phyloP scores from a whole-genome alignment of 495 filamentous ascomycete species.

The Articulospora tetracladia region DNA sequence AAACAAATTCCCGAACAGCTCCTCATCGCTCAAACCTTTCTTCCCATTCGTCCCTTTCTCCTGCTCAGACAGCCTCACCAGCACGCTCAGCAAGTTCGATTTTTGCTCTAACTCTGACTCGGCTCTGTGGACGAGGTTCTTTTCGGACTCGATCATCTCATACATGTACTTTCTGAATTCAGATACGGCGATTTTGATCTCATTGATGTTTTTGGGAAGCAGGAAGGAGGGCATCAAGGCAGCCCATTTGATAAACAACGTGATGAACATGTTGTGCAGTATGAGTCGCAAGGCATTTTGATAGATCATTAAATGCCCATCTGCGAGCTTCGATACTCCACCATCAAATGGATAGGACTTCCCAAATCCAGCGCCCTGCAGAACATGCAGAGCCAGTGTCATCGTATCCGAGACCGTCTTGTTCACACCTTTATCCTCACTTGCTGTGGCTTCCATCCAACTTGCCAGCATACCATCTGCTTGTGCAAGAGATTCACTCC shows the following conservation, averaged over 20 bases:
- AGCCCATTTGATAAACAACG: constrained; percentile 24
- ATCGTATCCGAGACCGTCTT: constrained; percentile 18
- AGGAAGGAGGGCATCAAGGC: constrained; percentile 21
- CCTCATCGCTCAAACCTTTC: constrained; percentile 32
- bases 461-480: constrained; percentile 31
- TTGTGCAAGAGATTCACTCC: constrained; percentile 36
- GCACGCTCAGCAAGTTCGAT: background rate
- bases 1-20: constrained; percentile 51
- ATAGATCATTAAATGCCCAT: constrained; percentile 22
- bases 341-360: constrained; percentile 30
- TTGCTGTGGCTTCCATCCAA: constrained; percentile 22
- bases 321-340: constrained; percentile 8
- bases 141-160: constrained; percentile 16
- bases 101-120: background rate
- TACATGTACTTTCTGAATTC: constrained; percentile 29
- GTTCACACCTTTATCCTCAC: constrained; percentile 1
- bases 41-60: background rate
- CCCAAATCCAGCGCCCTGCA: constrained; percentile 29
- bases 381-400: constrained; percentile 33
- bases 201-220: constrained; percentile 14
- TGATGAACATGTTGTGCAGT: constrained; percentile 31
- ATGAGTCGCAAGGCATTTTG: constrained; percentile 29
- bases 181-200: constrained; percentile 24
- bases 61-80: background rate
- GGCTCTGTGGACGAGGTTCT: background rate